Conservation (phyloP, 148 eudicot species). For the Suaeda aralocaspica region DNA sequence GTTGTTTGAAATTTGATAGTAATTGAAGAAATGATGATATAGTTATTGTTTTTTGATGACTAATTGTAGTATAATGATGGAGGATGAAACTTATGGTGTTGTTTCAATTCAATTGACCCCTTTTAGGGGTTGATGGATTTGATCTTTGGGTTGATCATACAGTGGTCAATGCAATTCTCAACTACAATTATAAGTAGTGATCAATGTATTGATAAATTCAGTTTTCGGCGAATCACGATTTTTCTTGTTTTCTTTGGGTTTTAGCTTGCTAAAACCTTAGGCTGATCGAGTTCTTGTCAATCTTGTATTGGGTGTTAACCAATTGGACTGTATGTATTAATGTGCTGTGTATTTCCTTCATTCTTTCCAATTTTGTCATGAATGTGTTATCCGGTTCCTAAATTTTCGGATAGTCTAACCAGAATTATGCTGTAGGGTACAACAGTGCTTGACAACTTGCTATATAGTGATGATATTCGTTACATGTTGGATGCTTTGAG, state of each 20-base stretch:
- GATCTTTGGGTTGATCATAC: too few relatives aligned
- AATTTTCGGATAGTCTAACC: not conserved
- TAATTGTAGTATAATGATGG: not conserved
- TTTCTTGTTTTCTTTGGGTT: not conserved
- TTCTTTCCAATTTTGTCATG: too few relatives aligned
- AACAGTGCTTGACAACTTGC: conserved; percentile 83
- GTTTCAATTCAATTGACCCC: too few relatives aligned
- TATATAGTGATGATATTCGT: conserved; percentile 87
- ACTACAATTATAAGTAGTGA: too few relatives aligned
- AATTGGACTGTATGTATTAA: not conserved
- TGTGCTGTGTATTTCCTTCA: too few relatives aligned
- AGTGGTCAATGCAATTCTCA: too few relatives aligned
- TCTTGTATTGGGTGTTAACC: not conserved
- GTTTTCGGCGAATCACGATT: too few relatives aligned
- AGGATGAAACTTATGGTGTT: too few relatives aligned
- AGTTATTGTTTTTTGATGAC: not conserved
- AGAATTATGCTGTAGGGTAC: conserved; percentile 61
- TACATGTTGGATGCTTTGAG: conserved; percentile 97
- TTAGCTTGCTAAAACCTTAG: not conserved
- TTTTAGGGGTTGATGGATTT: too few relatives aligned
- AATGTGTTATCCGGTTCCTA: not conserved
- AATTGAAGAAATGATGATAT: not conserved
- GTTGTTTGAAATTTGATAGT: not conserved
- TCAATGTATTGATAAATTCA: too few relatives aligned
- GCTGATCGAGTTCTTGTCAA: not conserved